Evolutionary conservation across 2,329 filamentous ascomycete species (phyloP).

Genomic region (Ophiocordyceps unilateralis): DNA sequence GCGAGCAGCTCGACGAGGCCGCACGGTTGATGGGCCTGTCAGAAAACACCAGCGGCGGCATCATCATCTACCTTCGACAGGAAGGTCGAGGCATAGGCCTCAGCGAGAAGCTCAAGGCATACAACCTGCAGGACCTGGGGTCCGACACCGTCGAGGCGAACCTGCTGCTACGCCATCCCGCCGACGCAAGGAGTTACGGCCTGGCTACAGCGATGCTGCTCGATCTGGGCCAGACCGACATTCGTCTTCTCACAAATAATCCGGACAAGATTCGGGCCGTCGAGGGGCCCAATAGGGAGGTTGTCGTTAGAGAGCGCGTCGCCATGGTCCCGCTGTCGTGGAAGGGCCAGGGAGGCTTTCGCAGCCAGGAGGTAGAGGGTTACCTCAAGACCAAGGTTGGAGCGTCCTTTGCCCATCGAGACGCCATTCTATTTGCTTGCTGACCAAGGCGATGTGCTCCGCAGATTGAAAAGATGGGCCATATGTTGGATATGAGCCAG

Average conservation of each 20-base stretch:
- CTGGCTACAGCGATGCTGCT: slow-evolving; percentile 88
- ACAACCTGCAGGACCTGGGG: slow-evolving; percentile 91
- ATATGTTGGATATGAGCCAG: slow-evolving; percentile 46
- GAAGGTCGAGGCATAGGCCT: slow-evolving; percentile 92
- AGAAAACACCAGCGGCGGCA: slow-evolving; percentile 49
- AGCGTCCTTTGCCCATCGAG: neutral
- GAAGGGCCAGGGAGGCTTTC: slow-evolving; percentile 71
- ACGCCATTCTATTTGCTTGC: neutral
- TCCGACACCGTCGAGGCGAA: slow-evolving; percentile 98
- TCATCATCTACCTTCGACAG: slow-evolving; percentile 90
- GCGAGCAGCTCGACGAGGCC: slow-evolving; percentile 92
- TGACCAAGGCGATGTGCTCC: neutral
- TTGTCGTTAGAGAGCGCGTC: slow-evolving; percentile 76
- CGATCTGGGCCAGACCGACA: slow-evolving; percentile 64
- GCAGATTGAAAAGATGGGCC: slow-evolving; percentile 77
- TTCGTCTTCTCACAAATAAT: slow-evolving; percentile 85
- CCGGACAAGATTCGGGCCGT: slow-evolving; percentile 92
- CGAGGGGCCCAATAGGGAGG: slow-evolving; percentile 76
- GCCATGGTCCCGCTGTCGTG: slow-evolving; percentile 92
- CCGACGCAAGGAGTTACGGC: slow-evolving; percentile 87
- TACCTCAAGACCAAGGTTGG: slow-evolving; percentile 85
- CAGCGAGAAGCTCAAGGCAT: slow-evolving; percentile 91
- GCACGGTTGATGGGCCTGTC: slow-evolving; percentile 78
- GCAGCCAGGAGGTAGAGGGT: slow-evolving; percentile 76
- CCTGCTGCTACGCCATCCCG: slow-evolving; percentile 73